Evolutionary conservation across 352 stramenopile genomes (phyloP), one percentile per base, ranked within the genome.

Genomic region (Globisporangium polare): DNA sequence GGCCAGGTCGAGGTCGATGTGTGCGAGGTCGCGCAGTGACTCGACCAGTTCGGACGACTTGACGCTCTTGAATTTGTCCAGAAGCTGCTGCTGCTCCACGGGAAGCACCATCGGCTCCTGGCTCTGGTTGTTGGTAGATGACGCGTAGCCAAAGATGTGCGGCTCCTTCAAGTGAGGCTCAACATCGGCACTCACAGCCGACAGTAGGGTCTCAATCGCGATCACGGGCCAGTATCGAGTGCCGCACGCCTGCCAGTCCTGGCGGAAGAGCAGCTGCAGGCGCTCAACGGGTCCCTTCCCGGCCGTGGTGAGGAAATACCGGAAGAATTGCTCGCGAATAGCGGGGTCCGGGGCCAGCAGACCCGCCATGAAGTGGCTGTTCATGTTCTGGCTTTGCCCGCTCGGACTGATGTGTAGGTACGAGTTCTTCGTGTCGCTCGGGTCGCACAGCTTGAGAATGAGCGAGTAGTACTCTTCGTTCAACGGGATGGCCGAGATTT

Each of bases 221-320:
- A 94, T 80, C 15, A 89, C 81, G 26, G 85, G 73, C 88, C 88
- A 96, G 60, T 92, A 96, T 29, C 88, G 73, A 9, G 86, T 89
- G 1, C 86, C 88, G 57, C 83, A 93, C n/a, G 80, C 71, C 62
- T 96, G 86, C 88, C 88, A 96, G 56, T 96, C 88, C 51, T 95
- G 86, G 5, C 86, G 80, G 5, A 96, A 61, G 9, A 96, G 64
- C 49, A 88, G 71, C 45, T 92, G 77, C 27, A 96, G 53, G 26
- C 83, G 69, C 7, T 72, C 67, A 26, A 84, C 74, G 10, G 80
- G 82, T 3, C 73, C 71, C 42, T 71, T 59, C 17, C 58, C 77
- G 17, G 71, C 69, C 13, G 50, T 71, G 0, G 74, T 71, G 45
- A 89, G 78, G 50, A 94, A 93, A 31, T 88, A 78, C 8, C 62